Evolutionary conservation across 257 asterid genomes (phyloP).

Genomic region (Capsicum pubescens): DNA sequence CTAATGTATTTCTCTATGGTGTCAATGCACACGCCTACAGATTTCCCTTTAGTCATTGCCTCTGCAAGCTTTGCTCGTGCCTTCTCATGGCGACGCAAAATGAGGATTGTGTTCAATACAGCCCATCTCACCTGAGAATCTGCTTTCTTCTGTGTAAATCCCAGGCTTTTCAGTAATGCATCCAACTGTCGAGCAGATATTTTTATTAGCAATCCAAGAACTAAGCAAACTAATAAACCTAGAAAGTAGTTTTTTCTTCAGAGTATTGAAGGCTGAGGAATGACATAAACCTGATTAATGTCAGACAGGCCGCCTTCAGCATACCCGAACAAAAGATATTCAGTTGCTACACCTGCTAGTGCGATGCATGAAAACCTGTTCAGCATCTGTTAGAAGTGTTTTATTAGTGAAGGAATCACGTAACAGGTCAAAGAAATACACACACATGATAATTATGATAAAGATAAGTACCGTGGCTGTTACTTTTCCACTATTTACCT

Average conservation of each 20-base stretch:
- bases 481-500: slow-evolving; percentile 87
- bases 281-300: slow-evolving; percentile 59
- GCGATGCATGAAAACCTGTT: slow-evolving; percentile 92
- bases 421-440: slow-evolving; percentile 20
- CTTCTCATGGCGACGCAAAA: slow-evolving; percentile 79
- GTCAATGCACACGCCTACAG: slow-evolving; percentile 74
- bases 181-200: slow-evolving; percentile 64
- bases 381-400: slow-evolving; percentile 58
- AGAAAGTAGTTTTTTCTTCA: slow-evolving; percentile 6
- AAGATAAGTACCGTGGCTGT: slow-evolving; percentile 67
- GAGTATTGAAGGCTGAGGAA: slow-evolving; percentile 22
- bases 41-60: slow-evolving; percentile 77
- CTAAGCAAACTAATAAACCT: slow-evolving; percentile 16
- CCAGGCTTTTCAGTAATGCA: slow-evolving; percentile 65
- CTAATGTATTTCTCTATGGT: slow-evolving; percentile 65
- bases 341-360: slow-evolving; percentile 93
- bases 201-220: neutral
- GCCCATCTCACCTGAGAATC: slow-evolving; percentile 98
- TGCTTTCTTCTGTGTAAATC: slow-evolving; percentile 93
- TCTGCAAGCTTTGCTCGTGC: slow-evolving; percentile 74
- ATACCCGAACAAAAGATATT: slow-evolving; percentile 80
- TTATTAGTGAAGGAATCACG: slow-evolving; percentile 18
- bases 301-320: slow-evolving; percentile 97
- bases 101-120: slow-evolving; percentile 70
- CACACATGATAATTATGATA: neutral